These are phyloP conservation scores for Voacanga thouarsii DNA, from an alignment of 257 asterid genomes.

Conservation along the genomic window DNA sequence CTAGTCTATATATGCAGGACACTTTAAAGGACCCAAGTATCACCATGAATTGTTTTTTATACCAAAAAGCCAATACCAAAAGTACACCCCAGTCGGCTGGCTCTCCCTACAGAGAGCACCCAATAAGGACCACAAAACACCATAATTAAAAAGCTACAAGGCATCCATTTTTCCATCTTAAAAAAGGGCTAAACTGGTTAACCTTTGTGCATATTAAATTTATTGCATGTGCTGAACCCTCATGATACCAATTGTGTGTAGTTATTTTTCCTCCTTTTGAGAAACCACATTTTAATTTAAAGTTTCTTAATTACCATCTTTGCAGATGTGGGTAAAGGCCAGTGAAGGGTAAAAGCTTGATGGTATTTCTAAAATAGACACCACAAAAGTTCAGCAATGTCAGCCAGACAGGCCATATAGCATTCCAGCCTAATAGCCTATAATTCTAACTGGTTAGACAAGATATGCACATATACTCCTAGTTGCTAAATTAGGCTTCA, in stretches of 20 bases:
- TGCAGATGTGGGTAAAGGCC: neutral
- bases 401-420: neutral
- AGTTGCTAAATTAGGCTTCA: neutral
- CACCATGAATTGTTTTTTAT: neutral
- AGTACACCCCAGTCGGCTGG: neutral
- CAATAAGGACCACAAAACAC: neutral
- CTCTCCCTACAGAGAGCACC: neutral
- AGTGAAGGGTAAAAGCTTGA: neutral
- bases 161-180: neutral
- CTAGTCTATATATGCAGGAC: neutral
- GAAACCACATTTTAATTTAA: neutral
- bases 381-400: neutral
- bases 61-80: neutral
- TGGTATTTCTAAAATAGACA: neutral
- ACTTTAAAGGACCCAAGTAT: neutral
- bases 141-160: neutral
- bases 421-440: neutral
- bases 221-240: no score
- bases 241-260: neutral
- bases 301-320: neutral
- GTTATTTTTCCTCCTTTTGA: neutral
- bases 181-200: neutral
- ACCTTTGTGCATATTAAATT: no score
- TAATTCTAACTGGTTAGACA: neutral
- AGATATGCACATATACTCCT: neutral